These are phyloP conservation scores for Saraca asoca DNA, from an alignment of 331 rosid genomes.

Conservation along the genomic window DNA sequence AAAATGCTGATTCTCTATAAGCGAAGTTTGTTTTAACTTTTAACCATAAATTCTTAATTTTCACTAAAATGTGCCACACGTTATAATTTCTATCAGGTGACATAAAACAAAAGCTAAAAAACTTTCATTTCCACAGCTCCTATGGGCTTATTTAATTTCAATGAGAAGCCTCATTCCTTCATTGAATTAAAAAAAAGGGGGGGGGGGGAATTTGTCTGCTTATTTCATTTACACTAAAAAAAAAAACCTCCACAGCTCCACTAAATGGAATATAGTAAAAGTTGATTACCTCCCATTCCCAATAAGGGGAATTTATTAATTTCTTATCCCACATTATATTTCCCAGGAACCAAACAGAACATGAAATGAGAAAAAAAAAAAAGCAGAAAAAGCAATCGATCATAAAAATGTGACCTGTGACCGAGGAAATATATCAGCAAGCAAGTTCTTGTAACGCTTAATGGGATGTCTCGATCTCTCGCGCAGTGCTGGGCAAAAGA, in stretches of 20 bases:
- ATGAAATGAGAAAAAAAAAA: neutral
- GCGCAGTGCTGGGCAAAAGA: constrained; percentile 72
- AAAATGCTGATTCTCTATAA: neutral
- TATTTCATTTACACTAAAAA: neutral
- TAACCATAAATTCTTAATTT: neutral
- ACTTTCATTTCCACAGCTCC: neutral
- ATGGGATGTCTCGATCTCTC: constrained; percentile 83
- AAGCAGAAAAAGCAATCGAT: neutral
- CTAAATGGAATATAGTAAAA: neutral
- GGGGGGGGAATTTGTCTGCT: neutral
- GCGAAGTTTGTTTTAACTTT: neutral
- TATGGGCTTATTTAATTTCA: neutral
- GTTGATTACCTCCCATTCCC: neutral
- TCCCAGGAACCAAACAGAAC: neutral
- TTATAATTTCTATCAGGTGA: neutral
- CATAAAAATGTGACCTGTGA: constrained; percentile 45
- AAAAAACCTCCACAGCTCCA: neutral
- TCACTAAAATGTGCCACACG: neutral
- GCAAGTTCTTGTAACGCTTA: constrained; percentile 75
- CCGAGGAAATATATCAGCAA: constrained; percentile 78
- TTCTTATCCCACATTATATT: neutral
- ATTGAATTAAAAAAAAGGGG: neutral
- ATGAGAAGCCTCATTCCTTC: neutral
- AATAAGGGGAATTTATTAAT: neutral
- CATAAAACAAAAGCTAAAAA: neutral